Base-by-base conservation (phyloP, 345 rosid genomes). In the Citrus sp. region DNA sequence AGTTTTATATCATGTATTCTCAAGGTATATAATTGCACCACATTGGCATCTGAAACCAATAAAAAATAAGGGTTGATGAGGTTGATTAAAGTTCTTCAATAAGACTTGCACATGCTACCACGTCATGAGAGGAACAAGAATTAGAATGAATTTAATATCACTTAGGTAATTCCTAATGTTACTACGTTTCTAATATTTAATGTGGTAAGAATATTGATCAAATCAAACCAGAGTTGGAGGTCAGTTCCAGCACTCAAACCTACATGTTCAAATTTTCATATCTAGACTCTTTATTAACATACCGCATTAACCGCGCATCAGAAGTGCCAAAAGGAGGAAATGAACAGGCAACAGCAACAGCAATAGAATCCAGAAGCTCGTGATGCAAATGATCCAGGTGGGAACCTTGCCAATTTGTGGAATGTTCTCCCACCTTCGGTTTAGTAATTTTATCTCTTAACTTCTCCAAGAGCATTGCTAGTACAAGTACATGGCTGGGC, bases 311-410 rank as follows among this genome's bases (percentile, higher is more conserved):
- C 71, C 79, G 91, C 46, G 84, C 84, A 80, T 88, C 85, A 81
- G 88, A 85, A 81, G 80, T 72, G 80, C 85, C 79, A 73, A 77
- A 79, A 56, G 85, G 79, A 74, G 84, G 82, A 80, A 73, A 55
- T 75, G 92, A 88, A 82, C 76, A 38, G 72, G 89, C 83, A 65
- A 87, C 82, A 71, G 89, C 80, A 70, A 90, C 81, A 70, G 94
- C 97, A 83, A 87, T 78, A 74, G 93, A 87, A 77, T 95, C 99
- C 62, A 95, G 92, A 86, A 87, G 91, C 73, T 81, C 86, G 82
- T 92, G 93, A 82, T 88, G 95, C 97, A 98, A 95, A 58, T 88
- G 81, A 6, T 85, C 89, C 72, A 86, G 87, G 77, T 76, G 82
- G 70, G 87, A 87, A 82, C 91, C 87, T 63, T 78, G 84, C 79